phyloP scores from a whole-genome alignment of 495 filamentous ascomycete species.

The Aspergillus baeticus region DNA sequence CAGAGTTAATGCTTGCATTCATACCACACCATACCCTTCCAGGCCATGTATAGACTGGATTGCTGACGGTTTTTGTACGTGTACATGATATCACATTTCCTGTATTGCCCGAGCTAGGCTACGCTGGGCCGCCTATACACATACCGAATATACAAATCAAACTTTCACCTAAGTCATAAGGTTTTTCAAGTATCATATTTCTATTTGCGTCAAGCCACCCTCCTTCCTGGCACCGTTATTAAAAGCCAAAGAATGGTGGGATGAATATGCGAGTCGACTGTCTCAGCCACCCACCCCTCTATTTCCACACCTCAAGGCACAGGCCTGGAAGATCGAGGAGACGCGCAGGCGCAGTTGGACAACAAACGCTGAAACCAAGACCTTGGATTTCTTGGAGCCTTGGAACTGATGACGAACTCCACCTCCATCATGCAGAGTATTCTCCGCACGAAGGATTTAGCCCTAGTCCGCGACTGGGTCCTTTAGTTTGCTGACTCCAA shows the following conservation, averaged over 20 bases:
- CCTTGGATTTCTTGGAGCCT: background rate
- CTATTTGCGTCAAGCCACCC: too few species aligned
- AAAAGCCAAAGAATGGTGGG: too few species aligned
- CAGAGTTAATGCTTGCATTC: conserved; percentile 22
- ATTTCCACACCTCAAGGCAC: too few species aligned
- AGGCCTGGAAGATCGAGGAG: background rate
- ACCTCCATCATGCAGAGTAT: background rate
- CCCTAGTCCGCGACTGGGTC: too few species aligned
- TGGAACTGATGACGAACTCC: background rate
- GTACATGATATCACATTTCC: conserved; percentile 28
- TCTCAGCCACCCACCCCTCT: too few species aligned
- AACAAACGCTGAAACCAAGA: background rate
- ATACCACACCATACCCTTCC: conserved; percentile 8
- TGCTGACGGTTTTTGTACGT: conserved; percentile 22
- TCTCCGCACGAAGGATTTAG: conserved; percentile 3
- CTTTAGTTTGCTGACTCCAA: too few species aligned
- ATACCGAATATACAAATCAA: background rate
- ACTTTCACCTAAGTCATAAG: background rate
- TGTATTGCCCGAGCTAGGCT: conserved; percentile 7
- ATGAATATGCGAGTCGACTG: too few species aligned
- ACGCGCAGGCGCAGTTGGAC: background rate
- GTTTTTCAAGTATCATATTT: too few species aligned
- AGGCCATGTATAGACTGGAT: conserved; percentile 20
- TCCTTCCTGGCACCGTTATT: too few species aligned
- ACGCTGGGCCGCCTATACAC: background rate